Base-by-base conservation (phyloP, 331 rosid genomes). In the Ulmus americana region DNA sequence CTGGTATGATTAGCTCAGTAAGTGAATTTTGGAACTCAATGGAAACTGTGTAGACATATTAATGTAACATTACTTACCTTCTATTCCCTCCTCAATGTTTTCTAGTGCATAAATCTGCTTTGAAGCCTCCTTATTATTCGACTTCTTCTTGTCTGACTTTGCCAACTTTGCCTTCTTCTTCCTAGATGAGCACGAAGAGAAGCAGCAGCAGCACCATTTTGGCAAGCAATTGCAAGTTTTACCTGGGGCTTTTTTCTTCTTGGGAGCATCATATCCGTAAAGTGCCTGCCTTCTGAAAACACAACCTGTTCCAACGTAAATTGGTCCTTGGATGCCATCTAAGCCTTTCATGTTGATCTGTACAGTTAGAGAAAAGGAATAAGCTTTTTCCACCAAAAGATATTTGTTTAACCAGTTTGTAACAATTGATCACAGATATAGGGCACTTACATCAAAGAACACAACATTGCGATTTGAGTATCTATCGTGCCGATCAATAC, bases 311-410 rank as follows among this genome's bases (percentile, higher is more conserved):
- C 97, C 95, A 11, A 90, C 83, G 50, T 82, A 85, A 28, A 81
- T 78, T 9, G 97, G 97, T 45, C 97, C 97, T 84, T 90, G 97
- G 56, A 87, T 82, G 20, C 97, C 95, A 61, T 90, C 97, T 74
- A 90, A 80, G 62, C 91, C 97, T 76, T 85, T 85, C 97, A 90
- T 90, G 69, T 87, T 90, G 75, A 87, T 82, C 97, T 90, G 73
- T 35, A 59, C 52, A 48, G 18, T 57, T 46, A 28, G 7, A 12
- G 59, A 39, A 39, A 69, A 22, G 39, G 53, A 38, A 40, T 65
- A 45, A 63, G 51, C 55, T 38, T 53, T 61, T 63, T n/a, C 42
- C 16, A 12, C 39, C 0, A n/a, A 10, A 45, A 40, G 1, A n/a
- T n/a, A 50, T 8, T 3, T 15, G 5, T 64, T 35, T 43, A 12